These are phyloP conservation scores for Dryas octopetala DNA, from an alignment of 306 rosid species.

Conservation along the genomic window DNA sequence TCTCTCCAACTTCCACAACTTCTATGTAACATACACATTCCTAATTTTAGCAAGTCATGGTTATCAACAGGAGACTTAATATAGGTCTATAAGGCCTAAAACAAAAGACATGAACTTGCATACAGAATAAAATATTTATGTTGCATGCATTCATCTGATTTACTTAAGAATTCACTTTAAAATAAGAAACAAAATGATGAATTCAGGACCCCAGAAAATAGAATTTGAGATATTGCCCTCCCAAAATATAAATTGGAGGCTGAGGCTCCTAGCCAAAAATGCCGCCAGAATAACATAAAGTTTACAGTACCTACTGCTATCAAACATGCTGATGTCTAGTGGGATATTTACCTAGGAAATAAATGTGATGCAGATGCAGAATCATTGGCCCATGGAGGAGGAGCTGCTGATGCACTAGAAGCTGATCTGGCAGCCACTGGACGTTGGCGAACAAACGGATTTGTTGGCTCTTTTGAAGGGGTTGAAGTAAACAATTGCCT, in stretches of 20 bases:
- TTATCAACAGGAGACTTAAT: neutral
- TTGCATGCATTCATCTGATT: neutral
- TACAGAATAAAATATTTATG: too few species aligned
- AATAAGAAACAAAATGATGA: neutral
- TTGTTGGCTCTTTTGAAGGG: slow-evolving; percentile 70
- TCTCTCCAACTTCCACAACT: neutral
- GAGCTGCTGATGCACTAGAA: slow-evolving; percentile 64
- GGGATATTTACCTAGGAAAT: slow-evolving; percentile 54
- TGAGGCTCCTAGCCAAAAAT: neutral
- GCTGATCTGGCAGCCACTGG: slow-evolving; percentile 74
- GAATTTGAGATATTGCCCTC: neutral
- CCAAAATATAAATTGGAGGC: too few species aligned
- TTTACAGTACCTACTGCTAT: neutral
- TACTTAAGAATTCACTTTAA: too few species aligned
- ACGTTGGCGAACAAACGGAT: slow-evolving; percentile 93
- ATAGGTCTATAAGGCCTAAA: neutral
- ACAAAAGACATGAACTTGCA: neutral
- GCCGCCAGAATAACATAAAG: neutral
- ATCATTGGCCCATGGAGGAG: slow-evolving; percentile 83
- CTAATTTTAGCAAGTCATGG: neutral
- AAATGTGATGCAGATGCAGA: slow-evolving; percentile 58
- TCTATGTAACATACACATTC: neutral
- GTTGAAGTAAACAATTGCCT: slow-evolving; percentile 75
- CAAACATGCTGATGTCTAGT: neutral
- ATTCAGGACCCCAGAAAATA: neutral